Evolutionary conservation across 2,329 filamentous ascomycete genomes (phyloP).

Genomic region (Zasmidium cellare): DNA sequence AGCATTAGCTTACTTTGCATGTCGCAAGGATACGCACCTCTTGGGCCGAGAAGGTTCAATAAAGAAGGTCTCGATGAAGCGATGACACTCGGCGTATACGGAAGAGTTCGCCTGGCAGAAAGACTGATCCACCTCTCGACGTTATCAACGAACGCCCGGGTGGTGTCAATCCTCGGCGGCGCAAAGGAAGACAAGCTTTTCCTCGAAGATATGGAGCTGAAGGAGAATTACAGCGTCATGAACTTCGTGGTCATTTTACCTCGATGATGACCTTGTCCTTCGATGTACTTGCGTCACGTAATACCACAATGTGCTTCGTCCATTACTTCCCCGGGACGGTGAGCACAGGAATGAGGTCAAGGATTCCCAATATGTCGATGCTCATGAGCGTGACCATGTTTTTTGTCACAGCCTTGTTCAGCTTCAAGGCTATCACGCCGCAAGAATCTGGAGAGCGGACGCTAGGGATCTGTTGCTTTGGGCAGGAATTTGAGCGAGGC

Average conservation of each 20-base stretch:
- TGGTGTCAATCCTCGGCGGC: not conserved
- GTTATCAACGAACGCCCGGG: not conserved
- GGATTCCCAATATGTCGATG: not conserved
- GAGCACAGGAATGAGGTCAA: not conserved
- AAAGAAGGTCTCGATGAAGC: not conserved
- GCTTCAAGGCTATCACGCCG: not conserved
- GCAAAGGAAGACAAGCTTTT: not conserved
- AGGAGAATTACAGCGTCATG: not conserved
- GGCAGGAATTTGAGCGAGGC: not conserved
- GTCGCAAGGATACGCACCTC: slow-evolving; percentile 32
- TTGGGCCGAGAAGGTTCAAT: not conserved
- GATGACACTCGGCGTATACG: not conserved
- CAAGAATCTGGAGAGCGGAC: not conserved
- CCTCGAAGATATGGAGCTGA: not conserved
- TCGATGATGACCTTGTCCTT: not conserved
- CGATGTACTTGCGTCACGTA: not conserved
- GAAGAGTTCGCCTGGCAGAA: not conserved
- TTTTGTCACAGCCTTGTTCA: too few relatives aligned
- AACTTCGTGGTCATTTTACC: slow-evolving; percentile 1
- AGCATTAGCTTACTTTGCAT: slow-evolving; percentile 41
- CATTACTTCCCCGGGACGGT: not conserved
- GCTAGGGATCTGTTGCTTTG: not conserved
- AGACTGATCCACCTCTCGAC: not conserved
- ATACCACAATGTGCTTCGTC: not conserved
- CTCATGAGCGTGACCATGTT: too few relatives aligned